phyloP scores from a whole-genome alignment of 768 basidiomycete genomes.

The Auricularia sp. region DNA sequence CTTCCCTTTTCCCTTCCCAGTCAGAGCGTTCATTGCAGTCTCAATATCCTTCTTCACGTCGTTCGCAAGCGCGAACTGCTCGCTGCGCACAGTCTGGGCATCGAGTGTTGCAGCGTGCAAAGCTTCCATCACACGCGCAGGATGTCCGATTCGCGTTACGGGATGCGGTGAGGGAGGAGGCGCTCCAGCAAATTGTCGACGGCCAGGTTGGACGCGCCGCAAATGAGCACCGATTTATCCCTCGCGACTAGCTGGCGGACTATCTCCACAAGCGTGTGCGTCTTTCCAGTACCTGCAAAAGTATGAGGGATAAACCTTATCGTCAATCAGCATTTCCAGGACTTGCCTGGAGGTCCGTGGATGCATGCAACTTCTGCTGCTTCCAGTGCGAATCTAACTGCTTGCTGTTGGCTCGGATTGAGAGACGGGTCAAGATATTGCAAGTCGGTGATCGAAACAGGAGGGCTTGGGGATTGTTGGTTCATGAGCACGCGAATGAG shows the following conservation, averaged over 20 bases:
- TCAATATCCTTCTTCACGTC: conserved; percentile 88
- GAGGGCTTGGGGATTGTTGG: conserved; percentile 32
- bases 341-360: conserved; percentile 90
- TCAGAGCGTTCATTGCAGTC: conserved; percentile 48
- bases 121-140: conserved; percentile 74
- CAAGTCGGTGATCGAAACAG: conserved; percentile 23
- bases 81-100: conserved; percentile 10
- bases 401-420: conserved; percentile 77
- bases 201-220: conserved; percentile 88
- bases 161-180: conserved; percentile 29
- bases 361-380: conserved; percentile 82
- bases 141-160: conserved; percentile 87
- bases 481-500: conserved; percentile 10
- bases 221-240: conserved; percentile 52
- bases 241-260: conserved; percentile 59
- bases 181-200: conserved; percentile 94
- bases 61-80: conserved; percentile 66
- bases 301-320: background rate
- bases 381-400: conserved; percentile 73
- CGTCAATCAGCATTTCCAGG: background rate
- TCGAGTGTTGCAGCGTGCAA: conserved; percentile 21
- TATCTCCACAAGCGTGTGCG: conserved; percentile 88
- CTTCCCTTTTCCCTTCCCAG: conserved; percentile 69
- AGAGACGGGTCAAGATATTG: conserved; percentile 65
- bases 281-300: conserved; percentile 76